These are phyloP conservation scores for Melaleuca quinquenervia DNA, from an alignment of 345 rosid genomes.

Conservation along the genomic window DNA sequence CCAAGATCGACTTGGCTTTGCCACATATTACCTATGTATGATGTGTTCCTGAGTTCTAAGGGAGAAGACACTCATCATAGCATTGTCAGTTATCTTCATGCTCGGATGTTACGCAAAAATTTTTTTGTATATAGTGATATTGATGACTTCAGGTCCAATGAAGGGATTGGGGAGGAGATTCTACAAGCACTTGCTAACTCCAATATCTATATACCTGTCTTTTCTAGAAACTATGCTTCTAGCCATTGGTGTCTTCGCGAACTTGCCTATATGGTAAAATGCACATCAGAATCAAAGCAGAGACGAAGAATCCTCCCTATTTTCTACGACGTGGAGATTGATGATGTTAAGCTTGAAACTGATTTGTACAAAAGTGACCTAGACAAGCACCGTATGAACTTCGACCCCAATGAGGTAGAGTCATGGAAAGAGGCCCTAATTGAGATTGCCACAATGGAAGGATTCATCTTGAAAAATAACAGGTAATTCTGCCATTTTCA, in stretches of 20 bases:
- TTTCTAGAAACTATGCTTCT: too few species aligned
- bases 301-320: not conserved
- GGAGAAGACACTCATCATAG: not conserved
- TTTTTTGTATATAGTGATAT: too few species aligned
- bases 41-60: not conserved
- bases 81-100: not conserved
- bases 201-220: too few species aligned
- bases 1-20: not conserved
- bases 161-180: too few species aligned
- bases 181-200: too few species aligned
- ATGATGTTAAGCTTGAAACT: not conserved
- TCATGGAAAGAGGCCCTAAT: not conserved
- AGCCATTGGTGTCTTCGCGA: too few species aligned
- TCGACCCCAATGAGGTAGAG: not conserved
- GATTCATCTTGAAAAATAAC: not conserved
- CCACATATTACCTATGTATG: not conserved
- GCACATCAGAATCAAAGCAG: too few species aligned
- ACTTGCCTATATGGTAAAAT: too few species aligned
- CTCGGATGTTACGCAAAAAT: accelerated
- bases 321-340: accelerated
- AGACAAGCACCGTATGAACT: not conserved
- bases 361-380: not conserved
- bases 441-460: not conserved
- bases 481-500: not conserved
- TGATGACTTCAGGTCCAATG: too few species aligned